Evolutionary conservation across 768 basidiomycete species (phyloP), one percentile per base, ranked within the genome.

Genomic region (Hygrophorus russula): DNA sequence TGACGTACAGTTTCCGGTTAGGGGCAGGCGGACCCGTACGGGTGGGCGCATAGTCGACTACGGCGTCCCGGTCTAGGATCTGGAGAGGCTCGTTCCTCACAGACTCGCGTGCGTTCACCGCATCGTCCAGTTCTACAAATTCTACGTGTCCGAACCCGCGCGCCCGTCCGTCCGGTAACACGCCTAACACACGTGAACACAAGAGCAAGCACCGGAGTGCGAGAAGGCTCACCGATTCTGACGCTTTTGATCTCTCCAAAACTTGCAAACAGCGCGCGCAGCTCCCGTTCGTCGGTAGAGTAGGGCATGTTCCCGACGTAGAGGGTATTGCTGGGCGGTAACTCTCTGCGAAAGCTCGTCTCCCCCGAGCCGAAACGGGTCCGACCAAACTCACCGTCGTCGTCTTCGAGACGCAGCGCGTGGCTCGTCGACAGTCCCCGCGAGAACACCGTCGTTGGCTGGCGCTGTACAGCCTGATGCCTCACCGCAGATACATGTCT

Each of bases 291-390:
- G 1, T 62, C 65, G 31, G 59, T 51, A 13, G 51, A 59, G 54
- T 60, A 83, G 39, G 76, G 73, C n/a, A 79, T n/a, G 49, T 78
- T 79, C 7, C 65, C 70, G 27, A 76, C 49, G 35, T 58, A 78
- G 39, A 78, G 51, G 2, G 59, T 61, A 8, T 57, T 57, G n/a
- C 56, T 58, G 5, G 71, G 70, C 13, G 56, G 42, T 19, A 12
- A 11, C 29, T 45, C 31, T 36, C 36, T 20, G 36, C 31, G 42
- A n/a, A 17, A 13, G 41, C 13, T 20, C 24, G 10, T 9, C 15
- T n/a, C 7, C 9, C 28, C 36, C 5, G 32, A 33, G 19, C 35
- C 28, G 4, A 3, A 24, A 24, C 24, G 24, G 24, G 3, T 24
- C 24, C 24, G n/a, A n/a, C n/a, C n/a, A n/a, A n/a, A n/a, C n/a